Evolutionary conservation across 2,329 filamentous ascomycete genomes (phyloP).

Genomic region (Fusarium nurragi): DNA sequence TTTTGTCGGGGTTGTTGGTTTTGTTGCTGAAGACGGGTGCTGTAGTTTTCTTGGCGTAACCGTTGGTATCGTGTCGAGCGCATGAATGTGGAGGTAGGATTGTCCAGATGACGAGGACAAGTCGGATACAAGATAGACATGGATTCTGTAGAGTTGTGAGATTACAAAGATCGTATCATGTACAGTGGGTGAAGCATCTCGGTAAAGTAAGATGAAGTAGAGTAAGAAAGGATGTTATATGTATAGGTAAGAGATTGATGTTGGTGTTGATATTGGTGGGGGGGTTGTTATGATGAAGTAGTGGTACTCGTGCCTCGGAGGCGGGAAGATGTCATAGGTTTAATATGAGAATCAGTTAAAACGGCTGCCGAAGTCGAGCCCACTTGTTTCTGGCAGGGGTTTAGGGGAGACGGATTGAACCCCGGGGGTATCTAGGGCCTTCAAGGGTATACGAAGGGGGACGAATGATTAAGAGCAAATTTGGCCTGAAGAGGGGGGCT

Average conservation of each 20-base stretch:
- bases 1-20: slow-evolving; percentile 4
- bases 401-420: slow-evolving; percentile 18
- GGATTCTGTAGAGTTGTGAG: slow-evolving; percentile 28
- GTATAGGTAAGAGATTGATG: neutral
- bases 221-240: neutral
- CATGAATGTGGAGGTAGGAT: slow-evolving; percentile 23
- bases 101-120: slow-evolving; percentile 33
- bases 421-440: neutral
- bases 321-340: slow-evolving; percentile 32
- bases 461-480: slow-evolving; percentile 1
- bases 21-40: slow-evolving; percentile 12
- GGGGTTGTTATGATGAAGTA: slow-evolving; percentile 20
- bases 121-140: slow-evolving; percentile 32
- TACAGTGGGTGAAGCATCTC: slow-evolving; percentile 18
- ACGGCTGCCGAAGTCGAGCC: slow-evolving; percentile 24
- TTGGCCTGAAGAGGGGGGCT: slow-evolving; percentile 10
- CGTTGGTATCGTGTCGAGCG: slow-evolving; percentile 35
- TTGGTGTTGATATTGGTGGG: slow-evolving; percentile 7
- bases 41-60: slow-evolving; percentile 28
- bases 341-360: slow-evolving; percentile 16
- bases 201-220: neutral
- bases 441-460: neutral
- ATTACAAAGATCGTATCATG: slow-evolving; percentile 22
- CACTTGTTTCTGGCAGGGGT: slow-evolving; percentile 26
- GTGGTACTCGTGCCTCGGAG: neutral